Percentiles rank a stretch among this genome's conserved stretches.
Conservation (phyloP, 768 basidiomycete genomes). For the Sistotremastrum suecicum region DNA sequence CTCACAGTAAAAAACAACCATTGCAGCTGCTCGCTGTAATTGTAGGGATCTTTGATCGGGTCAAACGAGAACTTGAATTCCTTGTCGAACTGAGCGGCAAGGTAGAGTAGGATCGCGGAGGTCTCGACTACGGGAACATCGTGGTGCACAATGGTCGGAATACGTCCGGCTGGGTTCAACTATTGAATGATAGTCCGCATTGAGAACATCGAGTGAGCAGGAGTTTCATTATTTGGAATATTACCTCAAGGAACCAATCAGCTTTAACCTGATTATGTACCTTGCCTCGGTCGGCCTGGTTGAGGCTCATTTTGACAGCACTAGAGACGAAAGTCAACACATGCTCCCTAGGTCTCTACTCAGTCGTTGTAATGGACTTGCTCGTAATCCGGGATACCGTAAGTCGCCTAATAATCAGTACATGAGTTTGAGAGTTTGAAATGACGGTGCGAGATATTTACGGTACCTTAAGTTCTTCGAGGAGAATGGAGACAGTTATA, state of each 20-base stretch:
- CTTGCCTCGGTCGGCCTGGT: conserved; percentile 2
- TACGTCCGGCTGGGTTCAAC: conserved; percentile 56
- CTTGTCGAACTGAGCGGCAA: conserved; percentile 23
- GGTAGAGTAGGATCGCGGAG: conserved; percentile 23
- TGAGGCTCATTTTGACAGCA: conserved; percentile 12
- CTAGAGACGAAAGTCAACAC: conserved; percentile 1
- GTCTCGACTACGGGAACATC: conserved; percentile 13
- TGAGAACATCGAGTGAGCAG: too few species aligned
- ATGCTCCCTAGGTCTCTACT: conserved; percentile 3
- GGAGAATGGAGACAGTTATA: conserved; percentile 13
- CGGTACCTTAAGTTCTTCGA: conserved; percentile 21
- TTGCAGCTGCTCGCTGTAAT: conserved; percentile 16
- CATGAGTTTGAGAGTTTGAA: too few species aligned
- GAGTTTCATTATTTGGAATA: too few species aligned
- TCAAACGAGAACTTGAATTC: conserved; percentile 22
- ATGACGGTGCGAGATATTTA: too few species aligned
- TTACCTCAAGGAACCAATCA: too few species aligned
- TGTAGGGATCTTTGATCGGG: conserved; percentile 9
- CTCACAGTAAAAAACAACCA: conserved; percentile 21
- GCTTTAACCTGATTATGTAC: conserved; percentile 3
- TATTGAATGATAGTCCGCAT: conserved; percentile 48
- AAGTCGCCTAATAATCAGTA: too few species aligned
- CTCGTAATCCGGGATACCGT: too few species aligned
- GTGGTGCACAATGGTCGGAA: conserved; percentile 38
- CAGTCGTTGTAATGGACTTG: conserved; percentile 4